Percentiles rank a stretch among this genome's conserved stretches.
Conservation (phyloP, 768 basidiomycete species). For the Cystoderma amianthinum region DNA sequence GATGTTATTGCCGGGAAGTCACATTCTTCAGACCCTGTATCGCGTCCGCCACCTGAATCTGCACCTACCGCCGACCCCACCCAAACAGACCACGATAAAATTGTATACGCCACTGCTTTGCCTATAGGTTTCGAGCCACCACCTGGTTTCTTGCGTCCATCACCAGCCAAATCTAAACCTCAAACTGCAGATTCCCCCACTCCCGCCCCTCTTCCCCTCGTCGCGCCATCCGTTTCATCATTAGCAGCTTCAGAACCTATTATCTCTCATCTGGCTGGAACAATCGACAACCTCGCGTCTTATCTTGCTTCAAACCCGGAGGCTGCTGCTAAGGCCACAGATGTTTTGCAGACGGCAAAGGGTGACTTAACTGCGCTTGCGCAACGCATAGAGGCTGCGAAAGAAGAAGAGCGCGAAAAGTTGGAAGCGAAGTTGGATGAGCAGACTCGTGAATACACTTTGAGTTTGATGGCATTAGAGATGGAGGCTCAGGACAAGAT, state of each 20-base stretch:
- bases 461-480: constrained; percentile 75
- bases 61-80: constrained; percentile 19
- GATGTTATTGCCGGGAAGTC: constrained; percentile 44
- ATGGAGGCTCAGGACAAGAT: constrained; percentile 84
- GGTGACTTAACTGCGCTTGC: constrained; percentile 74
- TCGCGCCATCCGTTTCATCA: constrained; percentile 75
- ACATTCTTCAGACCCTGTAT: constrained; percentile 12
- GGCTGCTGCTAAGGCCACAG: constrained; percentile 59
- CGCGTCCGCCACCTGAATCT: constrained; percentile 8
- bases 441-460: constrained; percentile 77
- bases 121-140: constrained; percentile 96
- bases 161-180: constrained; percentile 37
- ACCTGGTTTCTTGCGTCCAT: constrained; percentile 72
- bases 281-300: constrained; percentile 87
- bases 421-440: constrained; percentile 67
- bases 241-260: constrained; percentile 80
- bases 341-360: constrained; percentile 77
- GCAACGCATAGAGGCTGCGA: constrained; percentile 68
- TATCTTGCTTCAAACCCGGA: constrained; percentile 73
- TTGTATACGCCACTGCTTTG: constrained; percentile 66
- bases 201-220: constrained; percentile 53
- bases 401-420: constrained; percentile 67
- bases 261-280: constrained; percentile 83
- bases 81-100: too few relatives aligned
- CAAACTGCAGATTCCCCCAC: constrained; percentile 10